phyloP scores from a whole-genome alignment of 2,329 filamentous ascomycete genomes.

The Cladophialophora carrionii region DNA sequence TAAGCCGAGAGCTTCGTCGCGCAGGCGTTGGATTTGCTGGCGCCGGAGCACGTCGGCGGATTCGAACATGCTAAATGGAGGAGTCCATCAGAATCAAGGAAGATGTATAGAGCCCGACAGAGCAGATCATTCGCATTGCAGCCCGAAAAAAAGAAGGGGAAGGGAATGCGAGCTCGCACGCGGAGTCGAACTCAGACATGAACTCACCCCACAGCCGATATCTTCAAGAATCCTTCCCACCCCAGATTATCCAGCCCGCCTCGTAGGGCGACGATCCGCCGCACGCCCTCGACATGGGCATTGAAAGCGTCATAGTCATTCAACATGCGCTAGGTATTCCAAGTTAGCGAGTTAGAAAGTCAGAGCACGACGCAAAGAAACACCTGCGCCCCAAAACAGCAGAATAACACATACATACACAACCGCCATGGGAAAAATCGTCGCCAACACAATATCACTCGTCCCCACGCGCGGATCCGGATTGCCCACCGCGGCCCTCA shows the following conservation, averaged over 20 bases:
- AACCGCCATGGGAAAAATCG: conserved; percentile 18
- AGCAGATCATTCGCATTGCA: background rate
- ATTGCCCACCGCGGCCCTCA: conserved; percentile 11
- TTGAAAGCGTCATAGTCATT: conserved; percentile 13
- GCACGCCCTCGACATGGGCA: conserved; percentile 16
- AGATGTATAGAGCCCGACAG: background rate
- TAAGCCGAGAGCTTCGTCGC: conserved; percentile 13
- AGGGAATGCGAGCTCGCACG: background rate
- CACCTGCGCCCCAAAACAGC: too few species aligned
- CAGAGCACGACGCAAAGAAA: too few species aligned
- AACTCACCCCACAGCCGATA: conserved; percentile 16
- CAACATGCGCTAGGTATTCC: conserved; percentile 5
- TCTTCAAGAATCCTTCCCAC: conserved; percentile 18
- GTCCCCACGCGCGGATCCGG: conserved; percentile 7
- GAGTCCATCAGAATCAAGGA: background rate
- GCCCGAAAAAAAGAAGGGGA: background rate
- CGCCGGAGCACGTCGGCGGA: conserved; percentile 14
- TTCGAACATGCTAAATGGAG: conserved; percentile 9
- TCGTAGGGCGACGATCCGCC: conserved; percentile 15
- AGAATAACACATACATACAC: conserved; percentile 10
- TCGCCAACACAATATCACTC: conserved; percentile 19
- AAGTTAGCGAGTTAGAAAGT: background rate
- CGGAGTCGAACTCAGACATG: background rate
- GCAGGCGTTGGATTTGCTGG: conserved; percentile 8
- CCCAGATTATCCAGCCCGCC: conserved; percentile 19